phyloP scores from a whole-genome alignment of 2,329 filamentous ascomycete genomes.

The Boeremia exigua region DNA sequence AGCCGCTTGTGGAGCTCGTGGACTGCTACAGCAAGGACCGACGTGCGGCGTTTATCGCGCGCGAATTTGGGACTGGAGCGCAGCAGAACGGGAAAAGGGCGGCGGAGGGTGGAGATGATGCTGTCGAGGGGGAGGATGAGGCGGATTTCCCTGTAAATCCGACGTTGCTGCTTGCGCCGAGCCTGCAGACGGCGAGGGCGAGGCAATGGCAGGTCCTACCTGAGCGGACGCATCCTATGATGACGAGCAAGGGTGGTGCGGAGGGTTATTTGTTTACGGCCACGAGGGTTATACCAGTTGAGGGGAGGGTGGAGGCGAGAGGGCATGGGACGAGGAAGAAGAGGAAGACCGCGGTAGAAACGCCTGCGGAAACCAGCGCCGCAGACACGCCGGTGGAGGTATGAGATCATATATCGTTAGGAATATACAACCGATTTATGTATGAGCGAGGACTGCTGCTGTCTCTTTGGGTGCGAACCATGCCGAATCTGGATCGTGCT shows the following conservation, averaged over 20 bases:
- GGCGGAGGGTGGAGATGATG: conserved; percentile 19
- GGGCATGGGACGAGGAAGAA: conserved; percentile 72
- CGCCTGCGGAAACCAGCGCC: conserved; percentile 5
- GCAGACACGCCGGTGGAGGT: conserved; percentile 2
- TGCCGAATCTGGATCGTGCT: not conserved
- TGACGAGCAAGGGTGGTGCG: conserved; percentile 85
- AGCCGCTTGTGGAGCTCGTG: conserved; percentile 76
- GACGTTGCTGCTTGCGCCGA: conserved; percentile 77
- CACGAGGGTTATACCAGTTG: conserved; percentile 78
- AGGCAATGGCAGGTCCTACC: conserved; percentile 90
- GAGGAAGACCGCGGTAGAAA: conserved; percentile 59
- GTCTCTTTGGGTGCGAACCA: not conserved
- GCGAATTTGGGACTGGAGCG: conserved; percentile 33
- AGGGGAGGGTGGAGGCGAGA: conserved; percentile 80
- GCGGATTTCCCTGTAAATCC: conserved; percentile 88
- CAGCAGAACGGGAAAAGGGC: conserved; percentile 21
- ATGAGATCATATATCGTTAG: not conserved
- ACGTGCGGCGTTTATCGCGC: conserved; percentile 68
- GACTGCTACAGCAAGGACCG: conserved; percentile 86
- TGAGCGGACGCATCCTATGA: conserved; percentile 88
- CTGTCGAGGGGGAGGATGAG: conserved; percentile 31
- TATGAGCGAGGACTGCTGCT: not conserved
- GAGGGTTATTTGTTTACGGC: conserved; percentile 92
- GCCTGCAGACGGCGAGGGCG: conserved; percentile 79
- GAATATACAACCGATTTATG: not conserved